These are phyloP conservation scores for Fraxinus anomala DNA, from an alignment of 257 asterid genomes.

Conservation along the genomic window DNA sequence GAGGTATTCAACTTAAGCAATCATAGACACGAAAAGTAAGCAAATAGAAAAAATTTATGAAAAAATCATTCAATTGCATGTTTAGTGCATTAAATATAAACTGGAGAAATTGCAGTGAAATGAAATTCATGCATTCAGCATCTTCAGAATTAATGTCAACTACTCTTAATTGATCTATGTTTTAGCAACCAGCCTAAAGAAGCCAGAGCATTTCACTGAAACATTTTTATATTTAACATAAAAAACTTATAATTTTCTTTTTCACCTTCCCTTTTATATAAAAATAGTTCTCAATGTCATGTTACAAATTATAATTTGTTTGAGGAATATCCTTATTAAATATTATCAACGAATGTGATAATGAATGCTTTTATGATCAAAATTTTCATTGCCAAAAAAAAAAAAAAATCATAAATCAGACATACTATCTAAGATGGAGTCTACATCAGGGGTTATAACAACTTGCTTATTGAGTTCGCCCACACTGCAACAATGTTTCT, in stretches of 20 bases:
- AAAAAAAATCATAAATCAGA: slow-evolving; percentile 37
- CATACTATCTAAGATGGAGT: slow-evolving; percentile 47
- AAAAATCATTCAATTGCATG: background rate
- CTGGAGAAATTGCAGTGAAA: too few relatives aligned
- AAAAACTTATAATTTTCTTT: background rate
- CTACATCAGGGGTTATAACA: slow-evolving; percentile 61
- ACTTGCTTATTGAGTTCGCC: slow-evolving; percentile 69
- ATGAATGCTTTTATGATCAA: slow-evolving; percentile 21
- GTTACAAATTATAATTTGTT: background rate
- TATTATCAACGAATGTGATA: background rate
- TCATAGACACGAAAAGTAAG: background rate
- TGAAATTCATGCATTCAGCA: too few relatives aligned
- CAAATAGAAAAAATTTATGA: background rate
- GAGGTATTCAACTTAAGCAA: background rate
- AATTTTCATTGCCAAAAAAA: slow-evolving; percentile 17
- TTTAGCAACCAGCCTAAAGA: background rate
- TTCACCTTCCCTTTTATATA: background rate
- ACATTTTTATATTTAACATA: background rate
- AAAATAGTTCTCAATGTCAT: background rate
- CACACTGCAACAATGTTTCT: slow-evolving; percentile 49
- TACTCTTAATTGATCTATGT: too few relatives aligned
- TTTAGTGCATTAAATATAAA: background rate
- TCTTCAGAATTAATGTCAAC: background rate
- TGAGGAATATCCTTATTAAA: background rate
- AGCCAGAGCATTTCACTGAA: background rate